These are phyloP conservation scores for Coffea canephora DNA, from an alignment of 257 asterid species.

Conservation along the genomic window DNA sequence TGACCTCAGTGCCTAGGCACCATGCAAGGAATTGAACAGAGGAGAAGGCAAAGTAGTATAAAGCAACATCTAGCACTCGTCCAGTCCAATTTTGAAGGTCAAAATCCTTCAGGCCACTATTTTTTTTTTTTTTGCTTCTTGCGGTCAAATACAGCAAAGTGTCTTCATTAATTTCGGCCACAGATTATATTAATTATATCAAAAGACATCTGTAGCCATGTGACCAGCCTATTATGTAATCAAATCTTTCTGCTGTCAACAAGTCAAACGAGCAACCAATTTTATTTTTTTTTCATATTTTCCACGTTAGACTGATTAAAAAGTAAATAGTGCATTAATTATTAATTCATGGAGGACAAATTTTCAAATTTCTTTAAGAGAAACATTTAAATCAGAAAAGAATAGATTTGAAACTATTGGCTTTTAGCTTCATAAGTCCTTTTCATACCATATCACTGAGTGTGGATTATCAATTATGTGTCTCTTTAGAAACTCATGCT, in stretches of 20 bases:
- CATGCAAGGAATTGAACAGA: too few relatives aligned
- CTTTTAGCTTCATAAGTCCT: background rate
- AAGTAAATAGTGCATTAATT: background rate
- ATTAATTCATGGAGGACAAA: background rate
- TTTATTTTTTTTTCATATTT: background rate
- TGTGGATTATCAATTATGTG: background rate
- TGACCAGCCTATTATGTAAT: background rate
- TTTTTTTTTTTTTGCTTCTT: background rate
- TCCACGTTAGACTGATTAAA: background rate
- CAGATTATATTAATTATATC: background rate
- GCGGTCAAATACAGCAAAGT: background rate
- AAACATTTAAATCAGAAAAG: background rate
- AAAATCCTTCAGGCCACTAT: background rate
- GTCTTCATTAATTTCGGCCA: background rate
- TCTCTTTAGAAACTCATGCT: background rate
- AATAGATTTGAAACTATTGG: background rate
- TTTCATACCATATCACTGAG: background rate
- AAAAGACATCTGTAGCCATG: slow-evolving; percentile 6
- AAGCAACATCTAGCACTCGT: background rate
- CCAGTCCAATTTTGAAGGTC: background rate
- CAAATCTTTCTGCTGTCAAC: background rate
- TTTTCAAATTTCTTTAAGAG: background rate
- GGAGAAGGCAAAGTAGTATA: background rate
- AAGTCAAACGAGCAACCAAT: background rate
- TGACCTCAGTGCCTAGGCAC: background rate